phyloP scores from a whole-genome alignment of 805 yeast species.

The Myxozyma neglecta region DNA sequence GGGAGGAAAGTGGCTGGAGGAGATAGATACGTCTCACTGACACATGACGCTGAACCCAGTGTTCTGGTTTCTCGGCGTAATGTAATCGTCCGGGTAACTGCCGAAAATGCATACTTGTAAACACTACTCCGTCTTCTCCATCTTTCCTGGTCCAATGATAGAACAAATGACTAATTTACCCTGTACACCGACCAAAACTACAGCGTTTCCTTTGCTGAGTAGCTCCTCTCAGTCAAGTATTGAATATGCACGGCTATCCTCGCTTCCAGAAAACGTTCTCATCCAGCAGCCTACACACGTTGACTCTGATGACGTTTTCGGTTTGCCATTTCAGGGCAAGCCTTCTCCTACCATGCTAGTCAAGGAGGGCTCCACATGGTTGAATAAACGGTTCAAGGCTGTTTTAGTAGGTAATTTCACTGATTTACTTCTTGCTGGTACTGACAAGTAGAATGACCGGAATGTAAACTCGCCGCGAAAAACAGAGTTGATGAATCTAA shows the following conservation, averaged over 20 bases:
- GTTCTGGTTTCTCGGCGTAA: too few relatives aligned
- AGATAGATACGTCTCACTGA: too few relatives aligned
- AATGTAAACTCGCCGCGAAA: not conserved
- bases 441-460: constrained; percentile 2
- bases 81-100: too few relatives aligned
- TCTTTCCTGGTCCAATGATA: too few relatives aligned
- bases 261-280: not conserved
- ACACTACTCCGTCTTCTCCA: too few relatives aligned
- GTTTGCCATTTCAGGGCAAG: not conserved
- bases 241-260: not conserved
- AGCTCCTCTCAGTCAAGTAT: not conserved
- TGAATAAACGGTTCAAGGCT: not conserved
- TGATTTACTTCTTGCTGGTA: not conserved
- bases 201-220: too few relatives aligned
- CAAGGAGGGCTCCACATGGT: not conserved
- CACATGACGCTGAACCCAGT: too few relatives aligned
- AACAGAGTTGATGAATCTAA: not conserved
- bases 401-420: not conserved
- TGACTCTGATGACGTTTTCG: not conserved
- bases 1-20: too few relatives aligned
- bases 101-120: too few relatives aligned
- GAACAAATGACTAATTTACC: not conserved
- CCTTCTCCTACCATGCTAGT: not conserved
- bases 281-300: not conserved
- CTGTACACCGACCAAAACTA: not conserved